phyloP scores from a whole-genome alignment of 176 grass and related monocot genomes.

The Bonia amplexicaulis region DNA sequence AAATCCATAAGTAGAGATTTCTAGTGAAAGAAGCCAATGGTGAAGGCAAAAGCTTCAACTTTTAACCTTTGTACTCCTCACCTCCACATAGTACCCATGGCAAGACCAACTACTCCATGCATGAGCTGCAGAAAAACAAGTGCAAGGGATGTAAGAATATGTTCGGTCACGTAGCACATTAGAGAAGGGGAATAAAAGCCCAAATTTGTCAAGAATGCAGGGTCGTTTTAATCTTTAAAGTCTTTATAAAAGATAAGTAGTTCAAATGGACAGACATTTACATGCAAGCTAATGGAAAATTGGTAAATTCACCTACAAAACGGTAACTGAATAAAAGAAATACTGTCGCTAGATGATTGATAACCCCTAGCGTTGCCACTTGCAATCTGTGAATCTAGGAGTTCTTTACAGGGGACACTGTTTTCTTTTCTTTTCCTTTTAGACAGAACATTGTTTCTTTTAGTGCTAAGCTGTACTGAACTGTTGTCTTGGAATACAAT shows the following conservation, averaged over 20 bases:
- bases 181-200: neutral
- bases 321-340: neutral
- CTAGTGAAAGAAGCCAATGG: slow-evolving; percentile 8
- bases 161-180: neutral
- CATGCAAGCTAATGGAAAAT: neutral
- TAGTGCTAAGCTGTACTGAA: neutral
- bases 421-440: neutral
- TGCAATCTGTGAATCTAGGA: neutral
- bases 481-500: neutral
- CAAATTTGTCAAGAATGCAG: neutral
- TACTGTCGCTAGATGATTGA: neutral
- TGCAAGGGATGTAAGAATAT: neutral
- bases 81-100: slow-evolving; percentile 93
- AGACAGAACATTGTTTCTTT: neutral
- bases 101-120: slow-evolving; percentile 87
- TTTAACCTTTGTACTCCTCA: slow-evolving; percentile 35
- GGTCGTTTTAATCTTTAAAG: neutral
- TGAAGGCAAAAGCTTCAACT: slow-evolving; percentile 15
- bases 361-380: neutral
- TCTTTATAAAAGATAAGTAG: neutral
- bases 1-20: slow-evolving; percentile 5
- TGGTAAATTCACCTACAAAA: neutral
- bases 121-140: slow-evolving; percentile 64
- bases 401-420: neutral
- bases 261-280: neutral